Percentiles rank a stretch among this genome's conserved stretches.
Evolutionary conservation across 148 eudicot genomes (phyloP).

Genomic region (Nyssa sinensis): DNA sequence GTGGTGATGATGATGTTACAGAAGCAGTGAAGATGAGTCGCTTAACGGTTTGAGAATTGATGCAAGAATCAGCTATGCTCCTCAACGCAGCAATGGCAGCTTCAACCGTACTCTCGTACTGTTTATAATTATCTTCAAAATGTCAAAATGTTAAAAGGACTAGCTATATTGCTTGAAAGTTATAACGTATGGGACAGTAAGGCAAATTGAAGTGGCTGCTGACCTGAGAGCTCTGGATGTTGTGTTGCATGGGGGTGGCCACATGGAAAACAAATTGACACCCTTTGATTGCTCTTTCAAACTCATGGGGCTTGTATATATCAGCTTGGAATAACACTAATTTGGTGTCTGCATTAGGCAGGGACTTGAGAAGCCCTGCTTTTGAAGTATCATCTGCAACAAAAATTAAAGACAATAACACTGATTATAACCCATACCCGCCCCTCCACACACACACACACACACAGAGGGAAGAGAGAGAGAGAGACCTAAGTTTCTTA

Average conservation of each 20-base stretch:
- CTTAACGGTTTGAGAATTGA: constrained; percentile 36
- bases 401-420: background rate
- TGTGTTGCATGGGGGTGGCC: background rate
- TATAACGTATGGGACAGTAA: background rate
- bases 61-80: constrained; percentile 38
- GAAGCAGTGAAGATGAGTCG: constrained; percentile 34
- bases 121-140: background rate
- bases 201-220: background rate
- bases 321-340: constrained; percentile 10
- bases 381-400: constrained; percentile 22
- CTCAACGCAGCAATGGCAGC: constrained; percentile 38
- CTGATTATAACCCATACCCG: too few relatives aligned
- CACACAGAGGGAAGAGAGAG: background rate
- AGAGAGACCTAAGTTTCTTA: constrained; percentile 34
- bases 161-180: too few relatives aligned
- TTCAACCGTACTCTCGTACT: constrained; percentile 46
- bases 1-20: constrained; percentile 29
- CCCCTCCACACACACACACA: background rate
- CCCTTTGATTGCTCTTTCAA: background rate
- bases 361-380: constrained; percentile 22
- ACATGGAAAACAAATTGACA: constrained; percentile 1
- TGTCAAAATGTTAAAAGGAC: background rate
- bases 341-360: constrained; percentile 2
- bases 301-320: background rate
- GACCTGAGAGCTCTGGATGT: background rate